Evolutionary conservation across 2,329 filamentous ascomycete species (phyloP), one percentile per base, ranked within the genome.

Genomic region (Xylaria sp.): DNA sequence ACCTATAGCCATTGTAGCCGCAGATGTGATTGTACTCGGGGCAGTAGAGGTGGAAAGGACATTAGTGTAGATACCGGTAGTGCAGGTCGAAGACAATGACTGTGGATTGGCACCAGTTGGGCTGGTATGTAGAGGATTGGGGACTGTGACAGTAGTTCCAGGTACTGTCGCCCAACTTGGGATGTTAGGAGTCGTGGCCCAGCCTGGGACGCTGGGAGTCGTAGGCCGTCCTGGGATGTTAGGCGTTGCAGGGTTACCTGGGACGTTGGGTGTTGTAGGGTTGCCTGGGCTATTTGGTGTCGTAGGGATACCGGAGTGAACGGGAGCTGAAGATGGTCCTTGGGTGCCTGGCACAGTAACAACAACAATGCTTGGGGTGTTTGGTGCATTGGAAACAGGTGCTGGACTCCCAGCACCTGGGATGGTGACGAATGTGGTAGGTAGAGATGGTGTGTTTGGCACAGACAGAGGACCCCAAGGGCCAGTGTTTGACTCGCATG

Each of bases 41-140:
- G 55, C 37, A 48, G 35, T 18, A 13, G 60, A 37, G 5, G 61
- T 51, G 10, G 70, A 64, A 62, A 72, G 54, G 42, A 70, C 51
- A 40, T 72, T 63, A 2, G 65, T 70, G 32, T 64, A 72, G 18
- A 66, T 63, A 57, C 61, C 65, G 27, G 70, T 72, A 18, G 68
- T 72, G 47, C 70, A 72, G 25, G 68, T 63, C 12, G 70, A 69
- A 35, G 70, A 66, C 29, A 16, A 51, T 27, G 50, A 9, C n/a
- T 59, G 27, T 29, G 58, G 23, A 21, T 32, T 32, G 51, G 54
- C 32, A 21, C 21, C 47, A 3, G 44, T 47, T 12, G 59, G 32
- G 54, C 53, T 53, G 18, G 50, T 65, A 5, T 69, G 55, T 23
- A 64, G 47, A 55, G 66, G 35, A 16, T 62, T 65, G 2, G 63